Evolutionary conservation across 306 rosid species (phyloP), one percentile per base, ranked within the genome.

Genomic region (Fagus crenata): DNA sequence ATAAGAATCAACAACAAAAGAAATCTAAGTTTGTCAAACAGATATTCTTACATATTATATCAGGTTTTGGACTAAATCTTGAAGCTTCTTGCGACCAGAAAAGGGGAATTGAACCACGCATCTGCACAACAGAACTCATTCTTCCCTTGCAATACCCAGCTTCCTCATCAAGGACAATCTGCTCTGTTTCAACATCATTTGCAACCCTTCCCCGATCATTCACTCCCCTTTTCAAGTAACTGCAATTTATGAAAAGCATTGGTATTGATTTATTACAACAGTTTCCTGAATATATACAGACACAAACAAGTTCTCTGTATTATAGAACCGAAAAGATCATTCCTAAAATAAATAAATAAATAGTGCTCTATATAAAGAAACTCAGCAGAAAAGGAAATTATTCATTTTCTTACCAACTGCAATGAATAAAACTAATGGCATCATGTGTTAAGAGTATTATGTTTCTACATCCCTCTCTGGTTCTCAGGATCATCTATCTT

Each of bases 61-160:
- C 98, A 51, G 98, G 98, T 84, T 95, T 95, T 61, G 98, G 98
- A 81, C 96, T 92, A 75, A 92, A 92, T 87, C 89, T 89, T 31
- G 97, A 95, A 65, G 94, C 92, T 89, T 92, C 98, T 85, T 95
- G 98, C 65, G 98, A 95, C 98, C 98, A 95, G 77, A 95, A 95
- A 68, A 95, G 98, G 7, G 98, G 98, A 79, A 95, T 90, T 60
- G 98, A 95, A 55, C 98, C 98, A 12, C 98, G 97, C 96, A 95
- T 88, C 83, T 95, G 98, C 73, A 95, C 97, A 75, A 92, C 86
- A 7, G 98, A 92, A 92, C 98, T 95, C 97, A 95, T 92, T 84
- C 86, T 89, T 4, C 98, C 98, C 81, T 85, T 88, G 85, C 89
- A 90, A 14, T 91, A 86, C 67, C 97, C 98, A 89, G 92, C 89